Evolutionary conservation across 2,329 filamentous ascomycete species (phyloP), one percentile per base, ranked within the genome.

Genomic region (Neonectria faginata): DNA sequence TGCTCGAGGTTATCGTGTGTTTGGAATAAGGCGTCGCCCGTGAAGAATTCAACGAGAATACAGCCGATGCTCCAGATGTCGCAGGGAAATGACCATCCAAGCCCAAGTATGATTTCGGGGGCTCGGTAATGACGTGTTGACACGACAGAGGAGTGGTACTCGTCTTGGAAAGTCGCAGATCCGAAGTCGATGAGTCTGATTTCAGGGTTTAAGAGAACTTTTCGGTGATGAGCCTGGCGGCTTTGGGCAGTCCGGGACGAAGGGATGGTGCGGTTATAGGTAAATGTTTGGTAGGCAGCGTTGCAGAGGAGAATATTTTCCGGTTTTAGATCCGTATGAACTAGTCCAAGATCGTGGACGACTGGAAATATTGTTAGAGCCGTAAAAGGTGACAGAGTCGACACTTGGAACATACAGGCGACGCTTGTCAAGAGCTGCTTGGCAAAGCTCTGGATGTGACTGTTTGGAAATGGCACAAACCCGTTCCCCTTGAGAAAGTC

Each of bases 391-490:
- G 11, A 25, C 3, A 16, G 45, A 1, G 48, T 14, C 11, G 8
- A 7, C n/a, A 2, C 20, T 27, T n/a, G 18, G n/a, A 51, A 89
- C 93, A 85, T 83, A 97, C 93, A 98, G 62, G 96, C 96, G 74
- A 99, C 96, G 74, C 95, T 98, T 18, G 94, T 97, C 67, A 99
- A 92, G 16, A 99, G 84, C 77, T 99, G 96, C 56, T 95, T 89
- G 51, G 96, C 96, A 84, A 99, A 98, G 77, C 89, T 95, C 79
- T 98, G 96, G 65, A 99, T 99, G 79, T 99, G 96, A 70, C 94
- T 97, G 84, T 97, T 98, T 12, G 96, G 96, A 75, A 99, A 99
- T 1, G 96, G 96, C 18, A 97, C 94, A 76, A 98, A 99, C 68
- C 88, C 88, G 76, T 98, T 98, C 74, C 91, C 90, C 82, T 99